Percentiles rank a stretch among this genome's conserved stretches.
These are phyloP conservation scores for Boletus rex-veris DNA, from an alignment of 768 basidiomycete genomes.

Conservation along the genomic window DNA sequence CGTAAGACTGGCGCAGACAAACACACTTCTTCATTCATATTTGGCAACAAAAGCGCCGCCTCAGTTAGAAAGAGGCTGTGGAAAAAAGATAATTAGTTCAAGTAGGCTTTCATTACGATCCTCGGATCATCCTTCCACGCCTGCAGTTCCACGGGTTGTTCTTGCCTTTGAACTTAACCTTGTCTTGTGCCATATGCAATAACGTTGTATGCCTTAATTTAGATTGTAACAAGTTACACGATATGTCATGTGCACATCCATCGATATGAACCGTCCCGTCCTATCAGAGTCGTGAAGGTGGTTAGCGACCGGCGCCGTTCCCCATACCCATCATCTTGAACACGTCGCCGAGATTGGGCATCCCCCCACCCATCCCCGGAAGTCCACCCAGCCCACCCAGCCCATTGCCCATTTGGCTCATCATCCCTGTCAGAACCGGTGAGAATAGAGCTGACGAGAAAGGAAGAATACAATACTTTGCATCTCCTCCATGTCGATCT, in stretches of 20 bases:
- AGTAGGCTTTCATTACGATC: slow-evolving; percentile 18
- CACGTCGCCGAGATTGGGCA: slow-evolving; percentile 74
- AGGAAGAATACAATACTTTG: slow-evolving; percentile 53
- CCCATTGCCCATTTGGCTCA: slow-evolving; percentile 78
- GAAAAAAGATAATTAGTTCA: slow-evolving; percentile 39
- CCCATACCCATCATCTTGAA: slow-evolving; percentile 90
- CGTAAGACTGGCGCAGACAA: slow-evolving; percentile 81
- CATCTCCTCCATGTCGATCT: slow-evolving; percentile 93
- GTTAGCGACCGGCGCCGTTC: slow-evolving; percentile 37
- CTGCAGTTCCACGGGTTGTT: slow-evolving; percentile 6
- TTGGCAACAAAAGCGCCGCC: slow-evolving; percentile 69
- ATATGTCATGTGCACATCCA: slow-evolving; percentile 16
- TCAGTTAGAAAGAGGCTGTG: slow-evolving; percentile 58
- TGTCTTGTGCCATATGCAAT: slow-evolving; percentile 7
- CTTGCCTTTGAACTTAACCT: slow-evolving; percentile 28
- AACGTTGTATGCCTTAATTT: slow-evolving; percentile 15
- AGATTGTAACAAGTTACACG: slow-evolving; percentile 9
- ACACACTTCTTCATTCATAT: slow-evolving; percentile 74
- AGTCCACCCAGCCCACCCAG: slow-evolving; percentile 49
- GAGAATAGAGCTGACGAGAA: slow-evolving; percentile 5
- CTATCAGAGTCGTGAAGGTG: slow-evolving; percentile 3
- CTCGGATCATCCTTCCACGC: slow-evolving; percentile 17
- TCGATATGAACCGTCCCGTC: slow-evolving; percentile 3
- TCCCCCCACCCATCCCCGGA: slow-evolving; percentile 53
- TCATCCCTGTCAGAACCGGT: slow-evolving; percentile 59